phyloP scores from a whole-genome alignment of 1,284 basidiomycete species.

The Pseudozyma sp. region DNA sequence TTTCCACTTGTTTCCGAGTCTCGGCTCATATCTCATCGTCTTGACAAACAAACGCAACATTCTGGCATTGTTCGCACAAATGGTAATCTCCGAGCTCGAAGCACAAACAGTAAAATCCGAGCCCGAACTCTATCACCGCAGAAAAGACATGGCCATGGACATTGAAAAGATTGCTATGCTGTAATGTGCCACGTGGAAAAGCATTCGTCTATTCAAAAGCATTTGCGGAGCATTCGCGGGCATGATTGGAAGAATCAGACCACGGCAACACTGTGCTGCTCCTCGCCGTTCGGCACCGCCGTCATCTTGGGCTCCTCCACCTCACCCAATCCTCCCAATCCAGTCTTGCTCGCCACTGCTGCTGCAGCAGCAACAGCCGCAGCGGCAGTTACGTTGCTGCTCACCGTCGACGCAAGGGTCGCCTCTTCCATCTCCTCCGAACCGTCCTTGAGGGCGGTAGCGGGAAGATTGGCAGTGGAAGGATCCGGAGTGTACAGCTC shows the following conservation, averaged over 20 bases:
- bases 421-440: constrained; percentile 7
- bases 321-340: background rate
- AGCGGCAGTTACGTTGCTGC: constrained; percentile 6
- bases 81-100: too few species aligned
- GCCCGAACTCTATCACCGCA: too few species aligned
- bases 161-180: too few species aligned
- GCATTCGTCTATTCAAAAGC: background rate
- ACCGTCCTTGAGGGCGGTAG: constrained; percentile 12
- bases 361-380: constrained; percentile 6
- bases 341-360: constrained; percentile 2
- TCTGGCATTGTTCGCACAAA: too few species aligned
- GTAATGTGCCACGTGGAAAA: background rate
- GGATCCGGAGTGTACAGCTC: constrained; percentile 45
- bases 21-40: too few species aligned
- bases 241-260: background rate
- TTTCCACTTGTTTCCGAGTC: too few species aligned
- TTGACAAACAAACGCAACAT: too few species aligned
- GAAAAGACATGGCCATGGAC: too few species aligned
- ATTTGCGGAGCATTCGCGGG: background rate
- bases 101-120: too few species aligned
- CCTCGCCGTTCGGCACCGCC: background rate
- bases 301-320: constrained; percentile 13
- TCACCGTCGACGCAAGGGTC: constrained; percentile 7
- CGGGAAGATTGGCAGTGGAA: constrained; percentile 28
- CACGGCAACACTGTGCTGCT: background rate